Evolutionary conservation across 495 filamentous ascomycete species (phyloP).

Genomic region (Alectoria sarmentosa): DNA sequence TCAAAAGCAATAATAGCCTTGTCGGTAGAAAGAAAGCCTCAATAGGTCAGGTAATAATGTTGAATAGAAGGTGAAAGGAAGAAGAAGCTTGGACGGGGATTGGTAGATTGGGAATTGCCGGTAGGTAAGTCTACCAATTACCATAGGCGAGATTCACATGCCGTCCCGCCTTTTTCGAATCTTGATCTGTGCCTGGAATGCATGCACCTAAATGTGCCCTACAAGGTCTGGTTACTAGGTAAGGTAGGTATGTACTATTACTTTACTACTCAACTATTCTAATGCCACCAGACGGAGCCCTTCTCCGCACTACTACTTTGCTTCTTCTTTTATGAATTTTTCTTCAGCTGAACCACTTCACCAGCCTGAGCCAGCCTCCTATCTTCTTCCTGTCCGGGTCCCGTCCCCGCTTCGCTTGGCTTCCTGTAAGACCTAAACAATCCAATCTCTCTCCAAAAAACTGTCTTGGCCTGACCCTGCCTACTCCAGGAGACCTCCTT

Average conservation of each 20-base stretch:
- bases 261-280: too few relatives aligned
- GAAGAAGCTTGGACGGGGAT: constrained; percentile 1
- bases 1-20: too few relatives aligned
- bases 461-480: neutral
- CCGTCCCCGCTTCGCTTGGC: too few relatives aligned
- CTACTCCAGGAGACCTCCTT: neutral
- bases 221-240: too few relatives aligned
- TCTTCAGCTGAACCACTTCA: neutral
- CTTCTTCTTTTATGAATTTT: constrained; percentile 9
- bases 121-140: too few relatives aligned
- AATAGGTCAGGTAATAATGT: too few relatives aligned
- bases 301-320: constrained; percentile 14
- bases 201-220: constrained; percentile 1
- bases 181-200: constrained; percentile 16
- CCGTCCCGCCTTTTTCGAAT: constrained; percentile 18
- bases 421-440: neutral
- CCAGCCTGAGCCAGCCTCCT: neutral
- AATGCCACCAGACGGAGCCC: constrained; percentile 10
- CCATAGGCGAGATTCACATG: constrained; percentile 10
- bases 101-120: neutral
- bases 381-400: neutral
- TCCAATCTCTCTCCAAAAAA: neutral
- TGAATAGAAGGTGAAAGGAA: too few relatives aligned
- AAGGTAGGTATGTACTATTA: too few relatives aligned
- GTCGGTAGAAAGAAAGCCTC: too few relatives aligned